phyloP scores from a whole-genome alignment of 176 grass and related monocot genomes.

The Aechmea fasciata region DNA sequence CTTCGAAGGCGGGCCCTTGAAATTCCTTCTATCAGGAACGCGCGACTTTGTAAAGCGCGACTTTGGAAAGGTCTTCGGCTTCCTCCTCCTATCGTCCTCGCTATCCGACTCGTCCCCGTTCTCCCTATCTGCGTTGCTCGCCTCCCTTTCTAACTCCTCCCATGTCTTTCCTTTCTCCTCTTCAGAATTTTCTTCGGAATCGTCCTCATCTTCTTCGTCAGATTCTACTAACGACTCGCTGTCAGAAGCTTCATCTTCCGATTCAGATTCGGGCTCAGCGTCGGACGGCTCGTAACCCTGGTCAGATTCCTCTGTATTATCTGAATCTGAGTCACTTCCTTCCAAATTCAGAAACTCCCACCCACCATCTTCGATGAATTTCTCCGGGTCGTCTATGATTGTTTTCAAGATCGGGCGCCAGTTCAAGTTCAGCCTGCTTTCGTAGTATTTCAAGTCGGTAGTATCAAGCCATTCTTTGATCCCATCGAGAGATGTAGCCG shows the following conservation, averaged over 20 bases:
- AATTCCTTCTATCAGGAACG: conserved; percentile 29
- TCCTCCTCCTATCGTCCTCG: conserved; percentile 56
- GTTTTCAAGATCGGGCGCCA: conserved; percentile 94
- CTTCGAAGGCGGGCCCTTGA: conserved; percentile 35
- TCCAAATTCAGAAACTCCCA: conserved; percentile 95
- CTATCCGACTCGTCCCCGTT: conserved; percentile 68
- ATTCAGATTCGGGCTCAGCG: conserved; percentile 56
- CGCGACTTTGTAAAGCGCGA: conserved; percentile 22
- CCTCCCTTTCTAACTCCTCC: conserved; percentile 84
- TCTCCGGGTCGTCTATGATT: conserved; percentile 67
- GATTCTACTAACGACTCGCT: conserved; percentile 52
- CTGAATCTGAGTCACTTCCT: conserved; percentile 74
- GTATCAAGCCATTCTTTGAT: conserved; percentile 96
- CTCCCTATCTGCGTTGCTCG: conserved; percentile 63
- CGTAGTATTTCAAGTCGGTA: conserved; percentile 91
- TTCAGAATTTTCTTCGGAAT: conserved; percentile 66
- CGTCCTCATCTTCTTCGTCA: conserved; percentile 46
- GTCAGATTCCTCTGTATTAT: conserved; percentile 71
- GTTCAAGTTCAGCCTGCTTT: conserved; percentile 80
- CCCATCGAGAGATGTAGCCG: conserved; percentile 48
- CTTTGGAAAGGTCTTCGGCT: neutral
- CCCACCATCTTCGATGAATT: conserved; percentile 77
- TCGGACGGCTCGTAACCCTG: conserved; percentile 74
- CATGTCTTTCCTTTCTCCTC: conserved; percentile 94
- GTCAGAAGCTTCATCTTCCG: conserved; percentile 50